Base-by-base conservation (phyloP, 202 grass and related monocot species). In the Bolboschoenoplectus hybrid region DNA sequence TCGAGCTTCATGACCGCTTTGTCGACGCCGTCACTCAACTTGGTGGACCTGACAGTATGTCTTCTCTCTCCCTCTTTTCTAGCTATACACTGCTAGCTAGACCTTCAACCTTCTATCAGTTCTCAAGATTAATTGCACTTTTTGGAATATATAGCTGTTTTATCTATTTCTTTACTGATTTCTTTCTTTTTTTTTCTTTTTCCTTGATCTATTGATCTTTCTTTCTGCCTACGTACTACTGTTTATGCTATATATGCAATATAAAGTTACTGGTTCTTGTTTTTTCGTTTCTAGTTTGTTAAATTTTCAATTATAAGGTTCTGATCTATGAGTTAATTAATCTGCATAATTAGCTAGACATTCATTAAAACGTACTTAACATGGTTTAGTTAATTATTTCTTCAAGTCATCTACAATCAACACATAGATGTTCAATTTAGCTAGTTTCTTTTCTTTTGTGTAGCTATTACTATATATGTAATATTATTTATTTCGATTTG, bases 1-100 rank as follows among this genome's bases (percentile, higher is more conserved):
- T 92, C 11, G 97, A 99, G 89, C 97, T 99, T 84, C 97, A 99
- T 69, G 97, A 99, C 74, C 97, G 93, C 45, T 99, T 99, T 50
- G 92, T 99, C 64, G 97, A 99, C 17, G 97, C 93, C 45, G 93
- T 99, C 32, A 92, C 93, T 16, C 93, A 99, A 86, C 97, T 99
- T 26, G 93, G 97, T 63, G 97, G 97, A 79, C 97, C 97, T 0
- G 97, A 99, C 66, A 99, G 97, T 99, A 89, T 41, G 89, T 81
- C 16, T 8, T 39, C 12, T 17, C 35, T 46, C 65, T 61, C 38
- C 32, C 62, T 65, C 43, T 72, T 39, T 9, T 52, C 6, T 79
- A 10, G 2, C 43, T 26, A 57, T 46, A 50, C 26, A 26, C 26
- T 26, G 26, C 26, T 26, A 26, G 2, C 43, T 26, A 57, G 58